A percentile compares a stretch with the other conserved stretches of the same genome.
Conservation (phyloP, 2,329 filamentous ascomycete species). For the Acephala macrosclerotiorum region DNA sequence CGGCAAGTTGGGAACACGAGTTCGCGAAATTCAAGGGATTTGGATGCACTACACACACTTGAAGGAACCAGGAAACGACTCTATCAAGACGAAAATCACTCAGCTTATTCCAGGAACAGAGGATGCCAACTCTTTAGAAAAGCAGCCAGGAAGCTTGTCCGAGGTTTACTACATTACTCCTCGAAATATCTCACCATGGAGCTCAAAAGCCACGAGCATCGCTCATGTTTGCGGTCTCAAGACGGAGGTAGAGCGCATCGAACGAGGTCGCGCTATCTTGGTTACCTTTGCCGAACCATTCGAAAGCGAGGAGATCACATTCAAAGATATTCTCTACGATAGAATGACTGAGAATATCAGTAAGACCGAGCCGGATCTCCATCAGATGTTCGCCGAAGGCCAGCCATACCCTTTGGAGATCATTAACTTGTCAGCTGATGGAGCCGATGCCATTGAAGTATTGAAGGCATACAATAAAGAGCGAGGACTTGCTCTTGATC, state of each 20-base stretch:
- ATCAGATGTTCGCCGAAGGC: slow-evolving; percentile 79
- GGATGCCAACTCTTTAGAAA: slow-evolving; percentile 24
- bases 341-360: slow-evolving; percentile 92
- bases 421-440: slow-evolving; percentile 75
- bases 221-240: slow-evolving; percentile 88
- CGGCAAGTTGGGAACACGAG: slow-evolving; percentile 30
- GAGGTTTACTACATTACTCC: slow-evolving; percentile 72
- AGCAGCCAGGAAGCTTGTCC: slow-evolving; percentile 22
- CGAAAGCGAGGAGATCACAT: slow-evolving; percentile 56
- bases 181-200: slow-evolving; percentile 94
- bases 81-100: slow-evolving; percentile 33
- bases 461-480: slow-evolving; percentile 84
- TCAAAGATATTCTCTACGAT: slow-evolving; percentile 81
- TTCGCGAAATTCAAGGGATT: slow-evolving; percentile 37
- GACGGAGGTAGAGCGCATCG: slow-evolving; percentile 75
- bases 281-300: slow-evolving; percentile 64
- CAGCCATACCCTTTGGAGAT: slow-evolving; percentile 70
- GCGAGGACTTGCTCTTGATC: slow-evolving; percentile 64
- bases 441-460: slow-evolving; percentile 70
- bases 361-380: slow-evolving; percentile 70
- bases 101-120: slow-evolving; percentile 36
- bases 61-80: slow-evolving; percentile 24
- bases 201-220: slow-evolving; percentile 93
- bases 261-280: slow-evolving; percentile 83
- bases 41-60: slow-evolving; percentile 43